Evolutionary conservation across 768 basidiomycete genomes (phyloP), one percentile per base, ranked within the genome.

Genomic region (Hortiboletus flavorubellus): DNA sequence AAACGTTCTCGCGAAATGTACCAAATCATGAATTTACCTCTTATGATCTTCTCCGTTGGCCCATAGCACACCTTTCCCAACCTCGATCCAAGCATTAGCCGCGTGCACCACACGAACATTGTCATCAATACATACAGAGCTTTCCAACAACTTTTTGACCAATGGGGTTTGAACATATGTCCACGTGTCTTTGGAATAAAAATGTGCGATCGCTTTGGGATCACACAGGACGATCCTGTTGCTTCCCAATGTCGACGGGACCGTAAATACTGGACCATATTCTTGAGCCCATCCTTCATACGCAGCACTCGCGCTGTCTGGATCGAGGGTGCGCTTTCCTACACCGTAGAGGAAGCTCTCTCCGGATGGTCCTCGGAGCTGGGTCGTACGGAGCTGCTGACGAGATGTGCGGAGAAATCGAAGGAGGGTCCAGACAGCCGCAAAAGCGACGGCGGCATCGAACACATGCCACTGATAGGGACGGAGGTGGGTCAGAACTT

Each of bases 11-110:
- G n/a, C 23, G 9, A 8, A 35, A 34, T 16, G 2, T 2, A 2
- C 12, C 10, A 18, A 16, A 21, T 6, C 9, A 29, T 31, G 21
- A 11, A 48, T 21, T 8, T 46, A 78, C 79, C 80, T 71, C 43
- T 65, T 71, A 49, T 82, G 81, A 56, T 69, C 70, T n/a, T 81
- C 80, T 8, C 76, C 74, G 34, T 76, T 68, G 1, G 64, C 43
- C 64, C 55, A 60, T 5, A 64, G 6, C 2, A 77, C 37, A 3
- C 73, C 73, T 15, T 60, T 66, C 1, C 76, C 74, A 9, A 46
- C 15, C 55, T 64, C 0, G 6, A 16, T 16, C 0, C 29, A 21
- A 5, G n/a, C 15, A 47, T 60, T 29, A 54, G 21, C 4, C 16
- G 26, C 41, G 40, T 23, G 21, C 11, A 54, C 8, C 5, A 3